Evolutionary conservation across 106 monocot genomes (phyloP).

Genomic region (Allium sativum): DNA sequence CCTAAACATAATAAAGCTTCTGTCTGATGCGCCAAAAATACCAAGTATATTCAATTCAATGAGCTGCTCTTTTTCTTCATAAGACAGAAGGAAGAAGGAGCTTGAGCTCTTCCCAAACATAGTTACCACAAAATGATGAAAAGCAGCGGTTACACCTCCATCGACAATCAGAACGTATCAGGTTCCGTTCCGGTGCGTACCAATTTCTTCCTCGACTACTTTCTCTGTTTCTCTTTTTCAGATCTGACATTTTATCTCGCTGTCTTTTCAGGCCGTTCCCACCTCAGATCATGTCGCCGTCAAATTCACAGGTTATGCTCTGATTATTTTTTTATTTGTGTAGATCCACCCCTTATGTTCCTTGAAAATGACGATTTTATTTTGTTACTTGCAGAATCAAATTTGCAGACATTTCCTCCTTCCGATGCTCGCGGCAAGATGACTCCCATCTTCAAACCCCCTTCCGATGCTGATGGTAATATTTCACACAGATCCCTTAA

Average conservation of each 20-base stretch:
- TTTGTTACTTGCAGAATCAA: conserved; percentile 39
- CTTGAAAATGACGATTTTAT: too few relatives aligned
- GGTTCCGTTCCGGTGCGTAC: conserved; percentile 54
- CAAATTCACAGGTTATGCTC: conserved; percentile 42
- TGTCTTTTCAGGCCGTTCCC: conserved; percentile 31
- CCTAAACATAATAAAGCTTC: too few relatives aligned
- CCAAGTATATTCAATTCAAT: too few relatives aligned
- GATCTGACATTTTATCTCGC: conserved; percentile 9
- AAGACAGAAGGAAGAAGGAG: neutral
- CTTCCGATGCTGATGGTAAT: conserved; percentile 72
- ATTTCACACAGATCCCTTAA: neutral
- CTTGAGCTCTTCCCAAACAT: neutral
- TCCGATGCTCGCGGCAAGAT: conserved; percentile 57
- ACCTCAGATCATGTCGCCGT: conserved; percentile 38
- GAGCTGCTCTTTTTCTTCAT: too few relatives aligned
- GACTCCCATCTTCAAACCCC: conserved; percentile 44
- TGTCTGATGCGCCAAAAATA: too few relatives aligned
- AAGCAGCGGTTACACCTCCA: conserved; percentile 63
- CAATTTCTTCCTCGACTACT: neutral
- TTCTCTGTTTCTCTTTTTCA: neutral
- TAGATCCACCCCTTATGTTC: neutral
- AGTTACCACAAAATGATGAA: conserved; percentile 46
- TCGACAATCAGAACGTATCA: conserved; percentile 61
- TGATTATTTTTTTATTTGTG: too few relatives aligned
- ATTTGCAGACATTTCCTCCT: conserved; percentile 66